Evolutionary conservation across 2,329 filamentous ascomycete species (phyloP).

Genomic region (Mariannaea sp.): DNA sequence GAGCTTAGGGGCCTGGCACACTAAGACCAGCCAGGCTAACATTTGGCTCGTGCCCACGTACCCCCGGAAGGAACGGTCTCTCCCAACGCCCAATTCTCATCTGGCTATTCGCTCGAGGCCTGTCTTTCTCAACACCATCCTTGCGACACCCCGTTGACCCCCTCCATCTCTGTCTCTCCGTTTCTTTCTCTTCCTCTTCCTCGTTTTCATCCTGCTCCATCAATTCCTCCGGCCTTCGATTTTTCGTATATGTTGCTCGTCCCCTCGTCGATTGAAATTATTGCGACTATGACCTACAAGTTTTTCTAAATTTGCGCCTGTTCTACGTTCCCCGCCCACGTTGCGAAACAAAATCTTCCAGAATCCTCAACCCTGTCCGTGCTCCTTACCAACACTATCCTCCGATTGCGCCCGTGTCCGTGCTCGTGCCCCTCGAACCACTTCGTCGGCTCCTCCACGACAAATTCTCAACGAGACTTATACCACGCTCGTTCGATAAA

Average conservation of each 20-base stretch:
- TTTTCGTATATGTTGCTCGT: neutral
- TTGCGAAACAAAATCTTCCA: neutral
- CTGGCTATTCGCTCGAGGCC: conserved; percentile 8
- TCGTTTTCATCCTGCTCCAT: neutral
- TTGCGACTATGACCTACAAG: conserved; percentile 4
- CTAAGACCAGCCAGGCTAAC: too few species aligned
- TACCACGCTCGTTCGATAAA: neutral
- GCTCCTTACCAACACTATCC: neutral
- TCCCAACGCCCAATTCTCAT: conserved; percentile 14
- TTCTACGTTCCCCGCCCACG: neutral
- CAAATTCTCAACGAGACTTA: neutral
- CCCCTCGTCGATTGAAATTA: neutral
- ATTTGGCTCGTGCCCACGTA: conserved; percentile 6
- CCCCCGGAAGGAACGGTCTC: neutral
- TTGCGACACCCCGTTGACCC: conserved; percentile 17
- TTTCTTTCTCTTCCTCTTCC: conserved; percentile 3
- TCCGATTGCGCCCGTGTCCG: conserved; percentile 16
- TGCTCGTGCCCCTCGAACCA: conserved; percentile 19
- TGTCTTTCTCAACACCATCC: conserved; percentile 16
- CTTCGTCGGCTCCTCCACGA: neutral
- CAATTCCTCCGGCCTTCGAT: neutral
- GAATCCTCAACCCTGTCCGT: neutral
- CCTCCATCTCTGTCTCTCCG: conserved; percentile 2
- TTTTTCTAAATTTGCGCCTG: conserved; percentile 14
- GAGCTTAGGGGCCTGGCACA: conserved; percentile 2